Percentiles rank a stretch among this genome's conserved stretches.
Evolutionary conservation across 2,329 filamentous ascomycete genomes (phyloP).

Genomic region (Ciborinia camelliae): DNA sequence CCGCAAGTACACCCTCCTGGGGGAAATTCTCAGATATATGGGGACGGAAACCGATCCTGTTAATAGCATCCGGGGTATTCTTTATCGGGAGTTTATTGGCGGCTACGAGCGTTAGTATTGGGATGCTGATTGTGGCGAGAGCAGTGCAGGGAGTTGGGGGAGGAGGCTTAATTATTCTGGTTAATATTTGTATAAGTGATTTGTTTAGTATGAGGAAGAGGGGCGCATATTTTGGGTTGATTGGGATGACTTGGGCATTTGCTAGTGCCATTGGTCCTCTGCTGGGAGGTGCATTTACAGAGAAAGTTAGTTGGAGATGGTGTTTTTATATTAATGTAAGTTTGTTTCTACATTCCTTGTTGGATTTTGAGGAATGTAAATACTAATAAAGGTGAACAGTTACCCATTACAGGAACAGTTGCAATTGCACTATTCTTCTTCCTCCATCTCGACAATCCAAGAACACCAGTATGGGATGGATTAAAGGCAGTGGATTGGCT

Average conservation of each 20-base stretch:
- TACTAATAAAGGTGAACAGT: background rate
- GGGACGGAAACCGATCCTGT: slow-evolving; percentile 53
- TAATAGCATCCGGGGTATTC: slow-evolving; percentile 49
- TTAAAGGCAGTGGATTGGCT: slow-evolving; percentile 59
- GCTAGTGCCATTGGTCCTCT: slow-evolving; percentile 64
- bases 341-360: background rate
- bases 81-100: slow-evolving; percentile 51
- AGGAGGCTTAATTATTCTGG: slow-evolving; percentile 50
- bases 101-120: slow-evolving; percentile 45
- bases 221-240: slow-evolving; percentile 57
- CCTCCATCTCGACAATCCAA: slow-evolving; percentile 64
- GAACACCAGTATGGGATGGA: slow-evolving; percentile 58
- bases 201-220: slow-evolving; percentile 48
- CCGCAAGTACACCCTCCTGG: slow-evolving; percentile 63
- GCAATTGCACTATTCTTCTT: slow-evolving; percentile 58
- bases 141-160: slow-evolving; percentile 45
- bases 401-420: slow-evolving; percentile 20
- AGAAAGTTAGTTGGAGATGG: slow-evolving; percentile 58
- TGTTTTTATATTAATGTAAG: slow-evolving; percentile 43
- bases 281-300: slow-evolving; percentile 63
- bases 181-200: slow-evolving; percentile 53
- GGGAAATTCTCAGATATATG: slow-evolving; percentile 59
- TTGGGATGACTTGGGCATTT: slow-evolving; percentile 61
- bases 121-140: slow-evolving; percentile 45
- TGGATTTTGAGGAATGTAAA: background rate